Evolutionary conservation across 441 rosid species (phyloP), one percentile per base, ranked within the genome.

Genomic region (Capsella rubella): DNA sequence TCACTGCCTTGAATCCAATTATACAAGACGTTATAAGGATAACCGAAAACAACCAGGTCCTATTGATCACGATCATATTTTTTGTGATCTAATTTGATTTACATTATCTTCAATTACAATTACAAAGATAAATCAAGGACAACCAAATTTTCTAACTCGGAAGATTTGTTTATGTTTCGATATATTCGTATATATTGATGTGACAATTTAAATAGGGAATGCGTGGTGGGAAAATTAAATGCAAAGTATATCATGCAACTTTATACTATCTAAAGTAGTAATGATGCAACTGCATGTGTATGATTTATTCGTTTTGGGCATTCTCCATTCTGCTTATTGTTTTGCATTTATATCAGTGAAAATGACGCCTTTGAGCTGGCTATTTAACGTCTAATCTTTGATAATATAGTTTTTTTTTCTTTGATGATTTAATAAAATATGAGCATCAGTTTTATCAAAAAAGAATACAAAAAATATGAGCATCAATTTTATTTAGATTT

Each of bases 151-250:
- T 39, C 40, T 34, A 49, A 28, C 42, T 65, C 58, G 13, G 27
- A 45, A 14, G 6, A 28, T 37, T 49, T 74, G 67, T 57, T 49
- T 35, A 8, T 49, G 64, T 65, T 21, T 21, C 65, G 25, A 16
- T 42, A 3, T 27, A 37, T 53, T 28, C 55, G 28, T 21, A 74
- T 67, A 8, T 34, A 34, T 6, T 43, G 67, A 58, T 67, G 54
- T 18, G 60, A 58, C 60, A 42, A 14, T 52, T 43, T 54, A 13
- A 31, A 15, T 53, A 15, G 37, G 45, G n/a, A 50, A 52, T 11
- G 56, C 70, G 57, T 64, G 71, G 57, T 64, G 71, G 71, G 57
- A 34, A 54, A 35, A 53, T 45, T 75, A 27, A 68, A 75, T 60
- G 63, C 69, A n/a, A 68, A 60, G 31, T 27, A 50, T 51, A 53